Evolutionary conservation across 495 filamentous ascomycete species (phyloP).

Genomic region (Sabuloglossum arenarium): DNA sequence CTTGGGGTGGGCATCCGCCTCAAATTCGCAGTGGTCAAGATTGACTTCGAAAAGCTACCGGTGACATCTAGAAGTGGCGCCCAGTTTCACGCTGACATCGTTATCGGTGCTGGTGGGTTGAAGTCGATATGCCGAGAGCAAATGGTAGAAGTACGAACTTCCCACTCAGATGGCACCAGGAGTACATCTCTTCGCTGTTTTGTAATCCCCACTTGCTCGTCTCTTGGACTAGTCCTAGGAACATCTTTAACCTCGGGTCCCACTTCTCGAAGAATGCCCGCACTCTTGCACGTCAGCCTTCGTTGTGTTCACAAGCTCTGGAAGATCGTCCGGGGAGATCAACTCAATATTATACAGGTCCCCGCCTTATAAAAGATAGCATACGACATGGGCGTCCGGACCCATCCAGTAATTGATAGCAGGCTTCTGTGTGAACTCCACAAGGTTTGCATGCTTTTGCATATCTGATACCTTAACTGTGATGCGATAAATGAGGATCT

Average conservation of each 20-base stretch:
- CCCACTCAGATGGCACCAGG: constrained; percentile 4
- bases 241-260: constrained; percentile 3
- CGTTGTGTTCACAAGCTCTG: constrained; percentile 1
- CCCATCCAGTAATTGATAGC: constrained; percentile 7
- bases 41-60: constrained; percentile 15
- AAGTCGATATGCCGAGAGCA: constrained; percentile 23
- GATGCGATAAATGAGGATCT: constrained; percentile 3
- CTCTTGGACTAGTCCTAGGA: constrained; percentile 3
- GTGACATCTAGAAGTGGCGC: constrained; percentile 16
- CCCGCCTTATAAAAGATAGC: constrained; percentile 4
- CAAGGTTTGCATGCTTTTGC: background rate
- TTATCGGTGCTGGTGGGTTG: constrained; percentile 38
- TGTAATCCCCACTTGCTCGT: constrained; percentile 5
- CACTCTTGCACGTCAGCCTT: constrained; percentile 4
- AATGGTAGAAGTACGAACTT: constrained; percentile 4
- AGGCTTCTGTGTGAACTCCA: constrained; percentile 1
- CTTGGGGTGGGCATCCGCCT: constrained; percentile 31
- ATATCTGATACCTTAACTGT: constrained; percentile 3
- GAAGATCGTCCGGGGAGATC: constrained; percentile 3
- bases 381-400: constrained; percentile 3
- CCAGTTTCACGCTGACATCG: constrained; percentile 24
- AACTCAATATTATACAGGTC: constrained; percentile 5
- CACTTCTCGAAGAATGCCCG: constrained; percentile 5
- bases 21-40: constrained; percentile 15
- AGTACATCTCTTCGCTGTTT: constrained; percentile 5